Evolutionary conservation across 2,329 filamentous ascomycete species (phyloP).

Genomic region (Talaromyces sp.): DNA sequence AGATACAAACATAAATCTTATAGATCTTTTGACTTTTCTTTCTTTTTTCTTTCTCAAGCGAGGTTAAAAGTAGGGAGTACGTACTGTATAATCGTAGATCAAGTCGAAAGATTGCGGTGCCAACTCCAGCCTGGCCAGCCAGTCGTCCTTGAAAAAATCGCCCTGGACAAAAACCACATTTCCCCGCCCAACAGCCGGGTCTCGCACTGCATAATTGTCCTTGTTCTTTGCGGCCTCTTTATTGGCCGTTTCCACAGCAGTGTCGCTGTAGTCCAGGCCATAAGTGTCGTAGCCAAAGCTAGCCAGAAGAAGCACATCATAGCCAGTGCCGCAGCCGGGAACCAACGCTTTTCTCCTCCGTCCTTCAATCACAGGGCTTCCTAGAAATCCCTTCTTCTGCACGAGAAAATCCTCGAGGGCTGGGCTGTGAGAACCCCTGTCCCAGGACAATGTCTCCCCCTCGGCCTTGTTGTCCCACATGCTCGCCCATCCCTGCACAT

Average conservation of each 20-base stretch:
- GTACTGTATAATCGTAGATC: constrained; percentile 59
- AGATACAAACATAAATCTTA: neutral
- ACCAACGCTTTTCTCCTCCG: constrained; percentile 59
- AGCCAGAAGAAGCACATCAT: constrained; percentile 72
- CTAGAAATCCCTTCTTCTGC: constrained; percentile 32
- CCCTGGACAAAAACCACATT: constrained; percentile 37
- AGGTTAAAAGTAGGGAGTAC: too few relatives aligned
- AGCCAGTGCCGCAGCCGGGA: constrained; percentile 61
- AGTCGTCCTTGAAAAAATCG: constrained; percentile 42
- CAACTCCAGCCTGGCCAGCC: constrained; percentile 30
- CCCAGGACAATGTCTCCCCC: constrained; percentile 52
- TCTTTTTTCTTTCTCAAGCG: too few relatives aligned
- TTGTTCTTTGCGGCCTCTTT: constrained; percentile 26
- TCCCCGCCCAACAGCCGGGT: constrained; percentile 31
- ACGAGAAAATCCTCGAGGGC: constrained; percentile 52
- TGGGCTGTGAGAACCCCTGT: constrained; percentile 53
- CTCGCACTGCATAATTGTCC: constrained; percentile 30
- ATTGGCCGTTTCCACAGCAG: constrained; percentile 38
- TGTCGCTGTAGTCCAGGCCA: constrained; percentile 63
- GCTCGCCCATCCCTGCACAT: constrained; percentile 48
- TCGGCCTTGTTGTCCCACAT: constrained; percentile 50
- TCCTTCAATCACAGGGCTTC: constrained; percentile 19
- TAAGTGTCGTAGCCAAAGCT: constrained; percentile 71
- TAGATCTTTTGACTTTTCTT: too few relatives aligned
- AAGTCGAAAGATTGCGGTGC: constrained; percentile 38